Evolutionary conservation across 1,284 basidiomycete genomes (phyloP), one percentile per base, ranked within the genome.

Genomic region (Tausonia pullulans): DNA sequence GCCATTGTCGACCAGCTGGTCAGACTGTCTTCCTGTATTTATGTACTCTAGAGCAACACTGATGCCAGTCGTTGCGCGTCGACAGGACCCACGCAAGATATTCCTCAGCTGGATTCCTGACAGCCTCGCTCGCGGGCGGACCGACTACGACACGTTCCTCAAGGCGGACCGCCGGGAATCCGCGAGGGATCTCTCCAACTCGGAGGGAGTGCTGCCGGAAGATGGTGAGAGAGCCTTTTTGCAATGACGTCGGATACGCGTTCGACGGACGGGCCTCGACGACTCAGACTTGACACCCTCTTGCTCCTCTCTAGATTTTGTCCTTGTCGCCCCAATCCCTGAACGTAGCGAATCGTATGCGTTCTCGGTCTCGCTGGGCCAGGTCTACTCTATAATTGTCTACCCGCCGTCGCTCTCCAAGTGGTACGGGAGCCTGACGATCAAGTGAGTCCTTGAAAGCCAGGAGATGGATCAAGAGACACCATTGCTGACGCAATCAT

Each of bases 311-410:
- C 44, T 51, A 67, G 67, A 64, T 41, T 69, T 51, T 16, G 86
- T 90, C 53, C 79, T 89, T 45, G 87, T 89, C 68, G 87, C 87
- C 70, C 80, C 87, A 62, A 88, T 87, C 43, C 81, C 81, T 0
- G 83, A 84, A 69, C 78, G 86, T 62, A 86, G 89, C 6, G 88
- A 93, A 74, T 88, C 88, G 27, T 96, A 97, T 72, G 92, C 95
- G 1, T 98, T 98, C 78, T 95, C 92, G 14, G 85, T 97, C 0
- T 88, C 94, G 2, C 73, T 98, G 58, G 84, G 87, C 0, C 87
- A 87, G 14, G 84, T 98, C 69, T 97, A 98, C 75, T 95, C 91
- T 27, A 81, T 98, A 60, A 81, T 91, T 58, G 86, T 95, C 0
- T 84, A 87, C 69, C 86, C 89, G 0, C 92, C 90, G 1, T 86